Conservation (phyloP, 176 grass and related monocot species). For the Lolium multiflorum region DNA sequence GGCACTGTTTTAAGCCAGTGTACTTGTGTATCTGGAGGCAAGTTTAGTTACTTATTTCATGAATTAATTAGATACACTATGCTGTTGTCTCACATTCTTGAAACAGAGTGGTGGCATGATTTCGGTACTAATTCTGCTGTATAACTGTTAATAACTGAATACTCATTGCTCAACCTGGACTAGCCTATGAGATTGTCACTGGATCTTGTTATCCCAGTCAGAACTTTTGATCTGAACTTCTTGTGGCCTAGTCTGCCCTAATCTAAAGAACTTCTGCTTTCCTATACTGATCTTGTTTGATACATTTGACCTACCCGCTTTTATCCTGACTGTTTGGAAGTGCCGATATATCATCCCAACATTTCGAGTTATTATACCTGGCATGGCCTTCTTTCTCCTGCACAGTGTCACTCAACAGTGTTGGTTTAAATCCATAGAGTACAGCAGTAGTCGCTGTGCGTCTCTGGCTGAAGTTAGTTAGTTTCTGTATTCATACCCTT, state of each 20-base stretch:
- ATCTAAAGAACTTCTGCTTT: background rate
- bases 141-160: background rate
- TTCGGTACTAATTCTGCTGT: background rate
- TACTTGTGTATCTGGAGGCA: conserved; percentile 12
- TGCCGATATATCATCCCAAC: background rate
- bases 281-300: background rate
- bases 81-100: conserved; percentile 15
- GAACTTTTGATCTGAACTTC: background rate
- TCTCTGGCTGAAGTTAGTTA: conserved; percentile 21
- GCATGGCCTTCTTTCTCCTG: conserved; percentile 20
- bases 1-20: background rate
- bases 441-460: too few relatives aligned
- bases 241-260: background rate
- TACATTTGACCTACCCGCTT: background rate
- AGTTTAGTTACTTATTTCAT: background rate
- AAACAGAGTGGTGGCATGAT: conserved; percentile 6
- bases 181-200: background rate
- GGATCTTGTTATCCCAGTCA: background rate
- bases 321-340: conserved; percentile 16
- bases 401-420: background rate
- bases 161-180: conserved; percentile 6
- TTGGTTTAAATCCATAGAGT: background rate
- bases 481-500: conserved; percentile 45
- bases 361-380: background rate
- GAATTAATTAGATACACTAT: background rate